Evolutionary conservation across 2,329 filamentous ascomycete species (phyloP), one percentile per base, ranked within the genome.

Genomic region (Lomentospora prolificans): DNA sequence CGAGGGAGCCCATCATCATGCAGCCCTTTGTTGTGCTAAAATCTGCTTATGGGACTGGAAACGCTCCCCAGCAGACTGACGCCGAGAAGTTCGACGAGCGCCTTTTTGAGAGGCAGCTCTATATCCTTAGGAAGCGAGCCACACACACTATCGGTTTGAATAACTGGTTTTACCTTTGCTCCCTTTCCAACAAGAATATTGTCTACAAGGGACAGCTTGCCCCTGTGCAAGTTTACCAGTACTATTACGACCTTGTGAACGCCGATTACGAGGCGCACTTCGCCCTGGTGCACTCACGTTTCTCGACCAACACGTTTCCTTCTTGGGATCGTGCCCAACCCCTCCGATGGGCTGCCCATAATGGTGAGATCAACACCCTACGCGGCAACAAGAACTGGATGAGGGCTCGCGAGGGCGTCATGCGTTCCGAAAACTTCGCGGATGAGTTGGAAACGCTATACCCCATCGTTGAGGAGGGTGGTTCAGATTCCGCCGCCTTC

Each of bases 301-400:
- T 97, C 75, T 96, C 90, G 28, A 97, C 92, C 59, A 97, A 97
- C 78, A 97, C 92, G 54, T 97, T 97, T 74, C 92, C 92, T 19
- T 96, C 90, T 1, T 97, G 92, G 92, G 94, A 97, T 72, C 88
- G 92, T 75, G 94, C 92, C 59, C 92, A 97, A 75, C 92, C 92
- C 60, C 76, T 97, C 61, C 84, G 92, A 73, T 97, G 92, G 92
- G 91, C 91, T 61, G 92, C 92, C 65, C 92, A 97, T 78, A 97
- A 97, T 70, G 92, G 92, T 78, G 92, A 97, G 75, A 97, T 97
- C 69, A 97, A 97, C 73, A 97, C 92, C 1, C 77, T 97, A 59
- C 87, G 92, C 68, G 92, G 92, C 59, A 97, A 97, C 78, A 97
- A 97, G 80, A 97, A 97, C 75, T 97, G 92, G 92, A 97, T 97